These are phyloP conservation scores for Ananas comosus DNA, from an alignment of 176 grass and related monocot genomes.

Conservation along the genomic window DNA sequence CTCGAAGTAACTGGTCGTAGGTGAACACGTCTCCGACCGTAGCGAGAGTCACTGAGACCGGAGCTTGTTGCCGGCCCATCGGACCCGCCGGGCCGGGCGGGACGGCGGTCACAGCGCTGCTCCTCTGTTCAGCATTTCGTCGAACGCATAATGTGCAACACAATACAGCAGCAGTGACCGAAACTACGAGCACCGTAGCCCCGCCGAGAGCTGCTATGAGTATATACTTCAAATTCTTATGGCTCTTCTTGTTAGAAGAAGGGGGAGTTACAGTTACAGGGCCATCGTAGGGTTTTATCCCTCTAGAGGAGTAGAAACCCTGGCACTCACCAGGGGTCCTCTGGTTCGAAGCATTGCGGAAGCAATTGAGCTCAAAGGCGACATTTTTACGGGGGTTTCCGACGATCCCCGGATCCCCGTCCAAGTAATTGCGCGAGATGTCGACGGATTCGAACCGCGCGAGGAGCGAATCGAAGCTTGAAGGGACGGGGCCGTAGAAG, in stretches of 20 bases:
- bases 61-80: slow-evolving; percentile 29
- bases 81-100: slow-evolving; percentile 1
- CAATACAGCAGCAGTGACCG: slow-evolving; percentile 33
- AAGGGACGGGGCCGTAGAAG: slow-evolving; percentile 9
- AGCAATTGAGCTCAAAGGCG: slow-evolving; percentile 50
- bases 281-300: slow-evolving; percentile 33
- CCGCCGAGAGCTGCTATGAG: slow-evolving; percentile 71
- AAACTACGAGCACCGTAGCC: slow-evolving; percentile 28
- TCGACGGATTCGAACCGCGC: slow-evolving; percentile 23
- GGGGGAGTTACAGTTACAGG: neutral
- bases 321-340: slow-evolving; percentile 40
- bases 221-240: slow-evolving; percentile 68
- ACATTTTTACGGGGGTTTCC: slow-evolving; percentile 21
- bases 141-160: slow-evolving; percentile 24
- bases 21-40: slow-evolving; percentile 67
- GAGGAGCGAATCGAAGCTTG: slow-evolving; percentile 1
- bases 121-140: slow-evolving; percentile 21
- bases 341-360: slow-evolving; percentile 46
- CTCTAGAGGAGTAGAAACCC: slow-evolving; percentile 41
- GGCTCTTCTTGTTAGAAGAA: slow-evolving; percentile 23
- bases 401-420: slow-evolving; percentile 27
- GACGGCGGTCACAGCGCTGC: neutral
- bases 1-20: slow-evolving; percentile 47
- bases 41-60: slow-evolving; percentile 24
- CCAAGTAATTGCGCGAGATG: slow-evolving; percentile 75